Conservation (phyloP, 306 rosid genomes). For the Prunus mongolica region DNA sequence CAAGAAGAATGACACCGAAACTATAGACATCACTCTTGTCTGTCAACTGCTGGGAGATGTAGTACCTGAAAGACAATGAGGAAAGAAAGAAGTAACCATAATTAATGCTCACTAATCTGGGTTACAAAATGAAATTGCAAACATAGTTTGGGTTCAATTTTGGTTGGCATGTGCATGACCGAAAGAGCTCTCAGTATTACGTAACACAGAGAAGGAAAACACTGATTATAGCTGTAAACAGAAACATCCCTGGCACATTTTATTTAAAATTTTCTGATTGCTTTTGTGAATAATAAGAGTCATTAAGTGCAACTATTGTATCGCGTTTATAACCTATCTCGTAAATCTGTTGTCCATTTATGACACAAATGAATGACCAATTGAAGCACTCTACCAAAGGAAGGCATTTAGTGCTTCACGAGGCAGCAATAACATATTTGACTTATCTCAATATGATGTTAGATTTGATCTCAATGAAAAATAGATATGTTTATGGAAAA, state of each 20-base stretch:
- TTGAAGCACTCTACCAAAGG: not conserved
- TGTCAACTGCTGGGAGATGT: constrained; percentile 92
- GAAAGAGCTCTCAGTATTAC: too few species aligned
- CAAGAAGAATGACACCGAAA: constrained; percentile 97
- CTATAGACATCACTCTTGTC: constrained; percentile 97
- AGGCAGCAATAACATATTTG: not conserved
- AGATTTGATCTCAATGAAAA: constrained; percentile 15
- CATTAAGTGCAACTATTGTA: not conserved
- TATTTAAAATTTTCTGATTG: not conserved
- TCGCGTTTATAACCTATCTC: not conserved
- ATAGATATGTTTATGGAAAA: constrained; percentile 9
- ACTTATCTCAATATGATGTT: constrained; percentile 12
- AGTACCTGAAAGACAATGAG: constrained; percentile 54
- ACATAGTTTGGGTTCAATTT: not conserved
- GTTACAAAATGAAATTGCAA: not conserved
- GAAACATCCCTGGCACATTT: too few species aligned
- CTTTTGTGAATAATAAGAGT: not conserved
- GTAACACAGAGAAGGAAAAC: too few species aligned
- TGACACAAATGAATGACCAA: not conserved
- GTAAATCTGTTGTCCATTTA: not conserved
- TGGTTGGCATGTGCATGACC: too few species aligned
- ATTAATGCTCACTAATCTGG: not conserved
- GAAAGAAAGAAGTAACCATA: not conserved
- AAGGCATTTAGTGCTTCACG: not conserved
- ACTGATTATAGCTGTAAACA: too few species aligned